A percentile compares a stretch with the other conserved stretches of the same genome.
Conservation (phyloP, 192 early-diverging fungal genomes). For the Endogone sp. region DNA sequence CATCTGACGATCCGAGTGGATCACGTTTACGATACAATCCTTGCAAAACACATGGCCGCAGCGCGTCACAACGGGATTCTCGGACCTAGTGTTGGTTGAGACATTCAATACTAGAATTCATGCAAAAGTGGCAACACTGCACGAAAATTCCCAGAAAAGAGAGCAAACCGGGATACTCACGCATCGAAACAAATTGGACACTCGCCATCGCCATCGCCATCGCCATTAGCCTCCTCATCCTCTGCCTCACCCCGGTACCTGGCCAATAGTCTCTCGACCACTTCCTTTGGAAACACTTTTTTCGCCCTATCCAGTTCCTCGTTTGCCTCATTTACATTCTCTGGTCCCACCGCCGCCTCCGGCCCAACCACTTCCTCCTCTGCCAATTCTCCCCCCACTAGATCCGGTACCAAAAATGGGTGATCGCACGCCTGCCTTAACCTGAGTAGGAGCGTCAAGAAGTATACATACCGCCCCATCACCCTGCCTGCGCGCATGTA, state of each 20-base stretch:
- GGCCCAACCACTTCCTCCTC: background rate
- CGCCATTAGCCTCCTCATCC: no score
- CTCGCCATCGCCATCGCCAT: conserved; percentile 2
- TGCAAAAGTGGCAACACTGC: background rate
- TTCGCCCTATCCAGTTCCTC: conserved; percentile 1
- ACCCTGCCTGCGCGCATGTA: conserved; percentile 45
- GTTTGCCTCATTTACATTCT: background rate
- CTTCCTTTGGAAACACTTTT: background rate
- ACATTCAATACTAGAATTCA: no score
- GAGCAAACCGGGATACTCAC: background rate
- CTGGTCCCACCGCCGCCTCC: conserved; percentile 39
- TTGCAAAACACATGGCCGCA: conserved; percentile 43
- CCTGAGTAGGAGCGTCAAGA: conserved; percentile 27
- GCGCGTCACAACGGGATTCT: conserved; percentile 15
- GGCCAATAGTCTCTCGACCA: background rate
- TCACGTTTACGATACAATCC: conserved; percentile 26
- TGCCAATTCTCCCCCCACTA: background rate
- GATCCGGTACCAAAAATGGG: background rate
- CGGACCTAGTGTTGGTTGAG: background rate
- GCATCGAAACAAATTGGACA: conserved; percentile 38
- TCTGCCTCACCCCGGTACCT: background rate
- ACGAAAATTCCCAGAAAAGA: no score
- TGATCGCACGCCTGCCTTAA: background rate
- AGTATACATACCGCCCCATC: conserved; percentile 41
- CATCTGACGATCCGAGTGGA: background rate